A percentile compares a stretch with the other conserved stretches of the same genome.
Evolutionary conservation across 2,329 filamentous ascomycete genomes (phyloP).

Genomic region (Cladorrhinum sp.): DNA sequence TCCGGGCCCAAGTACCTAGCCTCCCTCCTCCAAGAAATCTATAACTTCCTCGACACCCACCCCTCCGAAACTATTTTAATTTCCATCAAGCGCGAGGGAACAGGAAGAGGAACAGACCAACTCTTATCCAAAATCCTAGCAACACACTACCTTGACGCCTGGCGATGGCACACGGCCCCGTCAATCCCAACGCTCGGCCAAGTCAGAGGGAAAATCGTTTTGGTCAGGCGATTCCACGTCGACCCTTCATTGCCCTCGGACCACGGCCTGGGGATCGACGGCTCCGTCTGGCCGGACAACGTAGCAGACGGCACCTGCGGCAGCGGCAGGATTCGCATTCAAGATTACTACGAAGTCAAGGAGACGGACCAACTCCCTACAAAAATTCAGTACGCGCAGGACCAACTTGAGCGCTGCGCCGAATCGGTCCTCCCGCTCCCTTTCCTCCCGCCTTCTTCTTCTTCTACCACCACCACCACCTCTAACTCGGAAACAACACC

Average conservation of each 20-base stretch:
- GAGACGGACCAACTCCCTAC: conserved; percentile 71
- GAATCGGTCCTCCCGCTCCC: conserved; percentile 44
- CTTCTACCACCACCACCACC: conserved; percentile 25
- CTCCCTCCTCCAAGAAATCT: conserved; percentile 66
- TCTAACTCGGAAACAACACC: conserved; percentile 25
- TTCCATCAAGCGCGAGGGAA: conserved; percentile 87
- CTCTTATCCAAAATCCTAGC: conserved; percentile 73
- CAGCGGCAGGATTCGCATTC: conserved; percentile 74
- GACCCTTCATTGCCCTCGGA: conserved; percentile 51
- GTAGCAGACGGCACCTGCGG: conserved; percentile 69
- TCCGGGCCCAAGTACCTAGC: conserved; percentile 77
- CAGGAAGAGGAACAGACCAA: conserved; percentile 73
- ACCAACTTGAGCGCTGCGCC: conserved; percentile 73
- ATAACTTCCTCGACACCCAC: conserved; percentile 73
- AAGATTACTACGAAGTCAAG: conserved; percentile 91
- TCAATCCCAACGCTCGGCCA: conserved; percentile 75
- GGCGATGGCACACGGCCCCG: conserved; percentile 74
- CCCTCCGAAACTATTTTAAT: conserved; percentile 81
- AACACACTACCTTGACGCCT: conserved; percentile 63
- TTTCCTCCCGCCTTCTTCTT: too few relatives aligned
- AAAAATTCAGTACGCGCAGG: conserved; percentile 72
- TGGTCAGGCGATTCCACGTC: conserved; percentile 76
- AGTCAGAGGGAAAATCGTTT: conserved; percentile 76
- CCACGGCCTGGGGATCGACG: conserved; percentile 58
- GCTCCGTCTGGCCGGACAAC: conserved; percentile 79